Conservation (phyloP, 2,329 filamentous ascomycete genomes). For the Hysterium pulicare region DNA sequence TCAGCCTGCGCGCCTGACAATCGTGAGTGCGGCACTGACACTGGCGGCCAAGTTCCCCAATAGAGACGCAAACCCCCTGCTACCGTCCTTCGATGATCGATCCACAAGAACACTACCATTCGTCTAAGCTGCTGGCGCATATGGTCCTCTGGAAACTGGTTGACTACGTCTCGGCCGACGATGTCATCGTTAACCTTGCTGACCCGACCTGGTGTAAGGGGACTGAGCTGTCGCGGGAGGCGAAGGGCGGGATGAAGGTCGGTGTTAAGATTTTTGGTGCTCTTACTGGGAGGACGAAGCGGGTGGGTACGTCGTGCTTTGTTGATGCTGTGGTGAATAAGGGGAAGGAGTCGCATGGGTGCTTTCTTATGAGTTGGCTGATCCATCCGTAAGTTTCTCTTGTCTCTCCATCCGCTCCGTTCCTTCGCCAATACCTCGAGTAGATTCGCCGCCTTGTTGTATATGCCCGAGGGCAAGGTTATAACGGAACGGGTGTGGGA, state of each 20-base stretch:
- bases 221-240: conserved; percentile 35
- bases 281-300: conserved; percentile 28
- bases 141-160: conserved; percentile 17
- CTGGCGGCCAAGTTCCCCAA: background rate
- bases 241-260: background rate
- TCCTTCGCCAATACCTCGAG: background rate
- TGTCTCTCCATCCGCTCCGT: background rate
- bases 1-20: conserved; percentile 11
- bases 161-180: conserved; percentile 13
- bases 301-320: conserved; percentile 46
- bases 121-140: conserved; percentile 16
- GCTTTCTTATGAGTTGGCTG: conserved; percentile 49
- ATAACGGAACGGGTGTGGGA: background rate
- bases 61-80: background rate
- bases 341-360: conserved; percentile 51
- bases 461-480: background rate
- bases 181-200: conserved; percentile 44
- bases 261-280: conserved; percentile 12
- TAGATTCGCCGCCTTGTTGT: conserved; percentile 1
- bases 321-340: conserved; percentile 47
- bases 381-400: conserved; percentile 43
- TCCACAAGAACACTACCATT: conserved; percentile 12
- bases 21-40: conserved; percentile 8
- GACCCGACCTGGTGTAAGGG: conserved; percentile 47
- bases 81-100: conserved; percentile 14